phyloP scores from a whole-genome alignment of 106 monocot species.

The Dendrobium nobile region DNA sequence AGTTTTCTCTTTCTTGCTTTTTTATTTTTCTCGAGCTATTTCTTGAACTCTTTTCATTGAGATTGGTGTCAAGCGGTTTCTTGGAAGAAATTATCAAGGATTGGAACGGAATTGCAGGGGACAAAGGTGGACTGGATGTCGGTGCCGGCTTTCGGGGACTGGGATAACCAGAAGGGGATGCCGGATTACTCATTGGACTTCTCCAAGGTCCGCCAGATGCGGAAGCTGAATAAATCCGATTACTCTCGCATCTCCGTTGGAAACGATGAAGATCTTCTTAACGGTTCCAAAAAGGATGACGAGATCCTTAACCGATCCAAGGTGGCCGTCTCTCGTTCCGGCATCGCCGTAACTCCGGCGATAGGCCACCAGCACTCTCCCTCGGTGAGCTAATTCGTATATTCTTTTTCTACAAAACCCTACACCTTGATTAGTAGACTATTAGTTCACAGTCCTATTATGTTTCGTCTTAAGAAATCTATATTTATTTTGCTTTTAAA shows the following conservation, averaged over 20 bases:
- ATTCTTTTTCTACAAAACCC: neutral
- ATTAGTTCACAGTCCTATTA: too few species aligned
- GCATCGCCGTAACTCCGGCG: neutral
- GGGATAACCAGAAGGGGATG: slow-evolving; percentile 72
- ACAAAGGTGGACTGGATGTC: slow-evolving; percentile 42
- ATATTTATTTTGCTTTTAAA: too few species aligned
- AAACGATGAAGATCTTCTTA: slow-evolving; percentile 58
- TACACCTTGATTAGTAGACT: too few species aligned
- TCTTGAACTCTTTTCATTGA: neutral
- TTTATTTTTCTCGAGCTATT: neutral
- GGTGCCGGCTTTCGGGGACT: slow-evolving; percentile 83
- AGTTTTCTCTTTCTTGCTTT: neutral
- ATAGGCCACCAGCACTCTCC: neutral
- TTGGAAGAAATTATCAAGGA: neutral
- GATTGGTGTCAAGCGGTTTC: neutral
- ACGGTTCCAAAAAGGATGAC: neutral
- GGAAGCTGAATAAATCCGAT: slow-evolving; percentile 68
- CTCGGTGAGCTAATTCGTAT: neutral
- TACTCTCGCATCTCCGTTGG: slow-evolving; percentile 58
- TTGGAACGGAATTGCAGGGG: neutral
- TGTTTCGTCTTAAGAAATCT: too few species aligned
- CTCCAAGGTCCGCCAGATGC: slow-evolving; percentile 76
- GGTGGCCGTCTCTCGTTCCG: neutral
- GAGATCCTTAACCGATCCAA: neutral
- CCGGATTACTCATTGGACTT: slow-evolving; percentile 94